phyloP scores from a whole-genome alignment of 2,329 filamentous ascomycete genomes.

The Helicocarpus griseus region DNA sequence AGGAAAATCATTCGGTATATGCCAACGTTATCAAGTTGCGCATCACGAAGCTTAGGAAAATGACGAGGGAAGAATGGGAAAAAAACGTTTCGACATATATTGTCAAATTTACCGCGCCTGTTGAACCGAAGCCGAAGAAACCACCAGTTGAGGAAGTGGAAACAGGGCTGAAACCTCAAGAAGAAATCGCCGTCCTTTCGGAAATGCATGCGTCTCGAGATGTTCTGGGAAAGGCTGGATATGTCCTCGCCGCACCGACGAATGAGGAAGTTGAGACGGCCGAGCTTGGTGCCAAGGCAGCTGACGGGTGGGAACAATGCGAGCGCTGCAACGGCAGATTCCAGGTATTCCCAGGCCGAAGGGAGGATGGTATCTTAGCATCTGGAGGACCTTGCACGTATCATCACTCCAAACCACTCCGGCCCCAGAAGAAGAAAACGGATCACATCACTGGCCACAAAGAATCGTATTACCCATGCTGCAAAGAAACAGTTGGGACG shows the following conservation, averaged over 20 bases:
- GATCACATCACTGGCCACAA: slow-evolving; percentile 48
- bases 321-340: slow-evolving; percentile 81
- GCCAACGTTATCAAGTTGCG: slow-evolving; percentile 73
- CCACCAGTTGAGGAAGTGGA: slow-evolving; percentile 39
- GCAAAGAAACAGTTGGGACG: slow-evolving; percentile 62
- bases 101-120: slow-evolving; percentile 2
- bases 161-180: slow-evolving; percentile 55
- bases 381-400: slow-evolving; percentile 69
- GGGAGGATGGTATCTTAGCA: slow-evolving; percentile 64
- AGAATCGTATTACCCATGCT: slow-evolving; percentile 65
- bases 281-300: slow-evolving; percentile 52
- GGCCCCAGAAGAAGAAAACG: slow-evolving; percentile 42
- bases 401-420: slow-evolving; percentile 65
- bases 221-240: slow-evolving; percentile 33
- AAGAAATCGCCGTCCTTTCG: slow-evolving; percentile 56
- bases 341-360: slow-evolving; percentile 80
- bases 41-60: slow-evolving; percentile 65
- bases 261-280: slow-evolving; percentile 58
- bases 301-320: slow-evolving; percentile 75
- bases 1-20: slow-evolving; percentile 61
- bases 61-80: slow-evolving; percentile 63
- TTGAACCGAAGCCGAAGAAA: background rate
- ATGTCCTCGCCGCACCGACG: slow-evolving; percentile 60
- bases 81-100: slow-evolving; percentile 45
- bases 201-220: slow-evolving; percentile 18